A percentile compares a stretch with the other conserved stretches of the same genome.
Evolutionary conservation across 768 basidiomycete genomes (phyloP).

Genomic region (Tulasnella sp.): DNA sequence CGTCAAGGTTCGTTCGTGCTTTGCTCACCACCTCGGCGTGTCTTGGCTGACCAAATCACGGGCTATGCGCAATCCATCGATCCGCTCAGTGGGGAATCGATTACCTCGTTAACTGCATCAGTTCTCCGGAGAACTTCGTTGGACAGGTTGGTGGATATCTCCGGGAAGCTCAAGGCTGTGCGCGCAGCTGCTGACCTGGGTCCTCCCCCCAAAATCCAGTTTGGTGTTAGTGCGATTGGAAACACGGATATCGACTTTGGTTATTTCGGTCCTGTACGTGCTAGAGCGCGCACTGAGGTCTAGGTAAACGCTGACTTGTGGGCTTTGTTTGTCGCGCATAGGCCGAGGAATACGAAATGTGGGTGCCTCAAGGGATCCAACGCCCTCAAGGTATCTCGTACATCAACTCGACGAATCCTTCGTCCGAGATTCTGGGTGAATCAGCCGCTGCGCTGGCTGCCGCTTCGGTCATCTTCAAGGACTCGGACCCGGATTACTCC

Average conservation of each 20-base stretch:
- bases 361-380: conserved; percentile 11
- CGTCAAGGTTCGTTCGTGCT: conserved; percentile 24
- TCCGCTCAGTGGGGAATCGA: conserved; percentile 14
- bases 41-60: neutral
- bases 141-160: conserved; percentile 26
- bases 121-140: conserved; percentile 24
- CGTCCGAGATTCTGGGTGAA: conserved; percentile 30
- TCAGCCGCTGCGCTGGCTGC: conserved; percentile 22
- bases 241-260: conserved; percentile 29
- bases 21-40: neutral
- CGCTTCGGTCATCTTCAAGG: conserved; percentile 18
- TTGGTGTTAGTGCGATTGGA: conserved; percentile 27
- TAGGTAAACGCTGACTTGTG: neutral
- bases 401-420: conserved; percentile 31
- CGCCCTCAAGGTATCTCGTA: conserved; percentile 23
- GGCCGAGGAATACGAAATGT: conserved; percentile 32
- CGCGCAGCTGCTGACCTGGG: neutral
- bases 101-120: conserved; percentile 32
- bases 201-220: neutral
- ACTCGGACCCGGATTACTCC: conserved; percentile 22
- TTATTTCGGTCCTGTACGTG: conserved; percentile 29
- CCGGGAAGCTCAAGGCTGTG: neutral
- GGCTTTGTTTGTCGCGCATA: neutral
- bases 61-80: neutral
- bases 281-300: neutral